Percentiles rank a stretch among this genome's conserved stretches.
These are phyloP conservation scores for Yamadazyma laniorum DNA, from an alignment of 805 yeast species.

Conservation along the genomic window DNA sequence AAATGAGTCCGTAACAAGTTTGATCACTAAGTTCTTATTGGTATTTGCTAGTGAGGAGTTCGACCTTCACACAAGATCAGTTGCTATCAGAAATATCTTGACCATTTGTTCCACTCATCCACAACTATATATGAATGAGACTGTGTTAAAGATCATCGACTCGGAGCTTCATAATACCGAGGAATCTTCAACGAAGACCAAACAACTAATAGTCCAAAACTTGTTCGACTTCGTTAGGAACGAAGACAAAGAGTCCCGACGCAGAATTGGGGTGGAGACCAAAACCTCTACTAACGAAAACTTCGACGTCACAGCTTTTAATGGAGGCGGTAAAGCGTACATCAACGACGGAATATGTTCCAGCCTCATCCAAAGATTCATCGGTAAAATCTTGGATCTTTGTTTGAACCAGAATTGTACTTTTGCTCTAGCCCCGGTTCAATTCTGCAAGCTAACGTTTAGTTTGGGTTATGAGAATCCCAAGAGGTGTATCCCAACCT, in stretches of 20 bases:
- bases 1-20: conserved; percentile 55
- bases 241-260: conserved; percentile 51
- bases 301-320: conserved; percentile 51
- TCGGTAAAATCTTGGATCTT: conserved; percentile 45
- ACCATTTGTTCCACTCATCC: conserved; percentile 63
- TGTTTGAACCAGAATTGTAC: conserved; percentile 48
- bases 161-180: conserved; percentile 41
- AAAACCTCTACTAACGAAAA: conserved; percentile 14
- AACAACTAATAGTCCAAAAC: conserved; percentile 54
- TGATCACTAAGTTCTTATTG: conserved; percentile 58
- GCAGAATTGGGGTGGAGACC: conserved; percentile 38
- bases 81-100: conserved; percentile 58
- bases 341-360: conserved; percentile 72
- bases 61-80: conserved; percentile 38
- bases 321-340: conserved; percentile 48
- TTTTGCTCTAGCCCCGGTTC: conserved; percentile 50
- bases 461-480: conserved; percentile 76
- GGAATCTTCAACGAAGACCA: conserved; percentile 28
- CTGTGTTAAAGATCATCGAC: conserved; percentile 53
- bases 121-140: conserved; percentile 58
- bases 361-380: conserved; percentile 64
- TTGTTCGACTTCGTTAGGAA: conserved; percentile 54
- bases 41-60: conserved; percentile 44
- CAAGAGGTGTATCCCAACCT: conserved; percentile 61
- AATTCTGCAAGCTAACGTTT: conserved; percentile 54